Evolutionary conservation across 2,329 filamentous ascomycete genomes (phyloP), one percentile per base, ranked within the genome.

Genomic region (Acephala macrosclerotiorum): DNA sequence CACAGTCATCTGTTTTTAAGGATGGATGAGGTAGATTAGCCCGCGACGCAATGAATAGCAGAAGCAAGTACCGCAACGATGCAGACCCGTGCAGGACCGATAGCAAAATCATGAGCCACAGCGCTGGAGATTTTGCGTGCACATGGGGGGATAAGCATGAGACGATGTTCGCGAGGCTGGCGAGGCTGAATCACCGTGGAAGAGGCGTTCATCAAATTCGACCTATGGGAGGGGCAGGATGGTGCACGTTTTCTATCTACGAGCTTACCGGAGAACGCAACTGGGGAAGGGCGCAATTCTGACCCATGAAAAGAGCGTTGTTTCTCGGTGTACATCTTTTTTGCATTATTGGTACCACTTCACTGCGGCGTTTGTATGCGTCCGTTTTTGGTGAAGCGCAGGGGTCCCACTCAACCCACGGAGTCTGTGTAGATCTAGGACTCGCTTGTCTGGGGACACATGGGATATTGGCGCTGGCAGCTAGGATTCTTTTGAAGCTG

Each of bases 131-230:
- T 42, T 18, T n/a, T 12, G 40, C 16, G 40, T 16, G 40, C 14
- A n/a, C 14, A 42, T 18, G 40, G 36, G 36, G 42, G n/a, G 20
- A 9, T 14, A 49, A n/a, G 40, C 40, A 6, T 49, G n/a, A 49
- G 45, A 22, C n/a, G 45, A 22, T 49, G 45, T n/a, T 49, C 45
- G 45, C 47, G 59, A 61, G 45, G 58, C 58, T 61, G 42, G 47
- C 60, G 49, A 62, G 60, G 60, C 60, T 62, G 45, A 49, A 49
- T 25, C 45, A 5, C n/a, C 4, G 45, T 22, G 18, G n/a, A 22
- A 22, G 45, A 42, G 45, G 45, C 45, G 45, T 22, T 18, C n/a
- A 22, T 49, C n/a, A 22, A 49, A 45, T 3, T n/a, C 16, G 18
- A 20, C 45, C 45, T 22, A 49, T 49, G 45, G n/a, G 18, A 22